Conservation (phyloP, 2,329 filamentous ascomycete genomes). For the Fusarium sp. region DNA sequence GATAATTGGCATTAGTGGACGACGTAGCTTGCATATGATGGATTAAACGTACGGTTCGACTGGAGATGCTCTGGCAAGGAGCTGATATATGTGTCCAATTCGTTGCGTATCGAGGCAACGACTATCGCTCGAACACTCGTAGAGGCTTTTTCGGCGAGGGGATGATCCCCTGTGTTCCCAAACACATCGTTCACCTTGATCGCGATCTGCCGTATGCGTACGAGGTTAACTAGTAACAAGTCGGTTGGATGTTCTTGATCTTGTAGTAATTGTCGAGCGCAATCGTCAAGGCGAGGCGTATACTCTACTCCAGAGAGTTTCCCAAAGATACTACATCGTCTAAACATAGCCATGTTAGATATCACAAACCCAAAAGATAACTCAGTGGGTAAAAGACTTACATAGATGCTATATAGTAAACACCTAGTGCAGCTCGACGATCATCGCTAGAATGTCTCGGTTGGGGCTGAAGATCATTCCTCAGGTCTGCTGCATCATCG, state of each 20-base stretch:
- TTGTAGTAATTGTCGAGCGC: not conserved
- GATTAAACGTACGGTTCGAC: not conserved
- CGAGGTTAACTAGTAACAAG: not conserved
- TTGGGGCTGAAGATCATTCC: not conserved
- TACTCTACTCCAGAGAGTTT: not conserved
- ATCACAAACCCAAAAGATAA: not conserved
- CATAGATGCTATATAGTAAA: not conserved
- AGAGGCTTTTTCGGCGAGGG: not conserved
- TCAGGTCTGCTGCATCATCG: not conserved
- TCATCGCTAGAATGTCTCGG: not conserved
- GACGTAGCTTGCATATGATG: not conserved
- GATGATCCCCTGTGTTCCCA: not conserved
- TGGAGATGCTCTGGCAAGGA: not conserved
- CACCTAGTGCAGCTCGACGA: not conserved
- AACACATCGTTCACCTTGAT: not conserved
- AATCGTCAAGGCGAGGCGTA: not conserved
- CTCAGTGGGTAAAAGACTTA: not conserved
- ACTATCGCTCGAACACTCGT: not conserved
- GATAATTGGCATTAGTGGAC: not conserved
- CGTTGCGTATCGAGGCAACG: not conserved
- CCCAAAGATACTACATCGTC: not conserved
- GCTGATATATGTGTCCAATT: not conserved
- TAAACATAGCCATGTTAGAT: not conserved
- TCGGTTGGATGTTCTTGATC: not conserved
- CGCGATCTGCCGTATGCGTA: not conserved